A percentile compares a stretch with the other conserved stretches of the same genome.
These are phyloP conservation scores for Jackrogersella multiformis DNA, from an alignment of 495 filamentous ascomycete species.

Conservation along the genomic window DNA sequence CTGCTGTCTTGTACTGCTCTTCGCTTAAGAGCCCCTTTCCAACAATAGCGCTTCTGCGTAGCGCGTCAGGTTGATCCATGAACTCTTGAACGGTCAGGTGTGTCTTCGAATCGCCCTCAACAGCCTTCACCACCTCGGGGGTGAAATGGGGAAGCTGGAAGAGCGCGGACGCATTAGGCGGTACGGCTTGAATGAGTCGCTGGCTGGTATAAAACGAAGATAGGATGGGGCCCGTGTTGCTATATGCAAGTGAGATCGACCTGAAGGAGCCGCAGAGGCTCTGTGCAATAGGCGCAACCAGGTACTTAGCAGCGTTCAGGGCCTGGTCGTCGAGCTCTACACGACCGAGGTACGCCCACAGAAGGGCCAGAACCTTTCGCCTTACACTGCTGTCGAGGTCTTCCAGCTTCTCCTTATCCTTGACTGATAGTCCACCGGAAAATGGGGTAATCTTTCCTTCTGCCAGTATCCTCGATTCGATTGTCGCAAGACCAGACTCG, in stretches of 20 bases:
- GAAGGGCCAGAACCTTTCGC: conserved; percentile 84
- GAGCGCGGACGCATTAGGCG: conserved; percentile 84
- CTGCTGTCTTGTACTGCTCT: conserved; percentile 76
- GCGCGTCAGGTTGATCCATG: conserved; percentile 79
- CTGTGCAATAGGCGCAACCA: conserved; percentile 86
- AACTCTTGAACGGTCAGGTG: conserved; percentile 86
- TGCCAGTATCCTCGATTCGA: conserved; percentile 79
- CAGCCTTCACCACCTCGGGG: conserved; percentile 71
- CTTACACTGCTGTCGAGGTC: conserved; percentile 74
- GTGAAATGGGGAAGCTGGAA: conserved; percentile 93
- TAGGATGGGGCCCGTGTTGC: conserved; percentile 81
- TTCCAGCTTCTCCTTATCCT: conserved; percentile 74
- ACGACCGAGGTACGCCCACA: conserved; percentile 95
- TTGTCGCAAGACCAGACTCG: conserved; percentile 77
- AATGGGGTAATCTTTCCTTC: conserved; percentile 59
- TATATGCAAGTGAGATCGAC: conserved; percentile 86
- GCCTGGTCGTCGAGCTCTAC: conserved; percentile 75
- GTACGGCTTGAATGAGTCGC: conserved; percentile 86
- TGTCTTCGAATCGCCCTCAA: conserved; percentile 78
- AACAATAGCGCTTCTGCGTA: conserved; percentile 73
- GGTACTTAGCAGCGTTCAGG: conserved; percentile 77
- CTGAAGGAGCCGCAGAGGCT: conserved; percentile 85
- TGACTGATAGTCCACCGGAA: conserved; percentile 68
- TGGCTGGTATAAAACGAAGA: conserved; percentile 84
- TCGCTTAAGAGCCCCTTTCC: conserved; percentile 77